phyloP scores from a whole-genome alignment of 805 yeast genomes.

The Kuraishia cidri region DNA sequence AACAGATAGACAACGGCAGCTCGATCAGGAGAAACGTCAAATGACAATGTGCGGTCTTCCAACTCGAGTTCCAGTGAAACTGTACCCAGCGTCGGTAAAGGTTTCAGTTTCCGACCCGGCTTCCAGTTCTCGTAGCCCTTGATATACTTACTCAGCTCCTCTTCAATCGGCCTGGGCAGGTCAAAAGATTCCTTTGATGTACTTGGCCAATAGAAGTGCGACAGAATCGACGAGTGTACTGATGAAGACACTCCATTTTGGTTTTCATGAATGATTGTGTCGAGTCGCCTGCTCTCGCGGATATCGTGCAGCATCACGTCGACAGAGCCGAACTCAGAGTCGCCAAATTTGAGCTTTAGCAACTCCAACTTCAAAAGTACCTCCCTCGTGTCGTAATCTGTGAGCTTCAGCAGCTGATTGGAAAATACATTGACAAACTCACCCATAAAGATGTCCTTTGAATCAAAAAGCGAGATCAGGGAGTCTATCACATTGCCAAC shows the following conservation, averaged over 20 bases:
- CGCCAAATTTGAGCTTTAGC: conserved; percentile 58
- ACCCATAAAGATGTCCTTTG: conserved; percentile 53
- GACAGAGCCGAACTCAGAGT: conserved; percentile 52
- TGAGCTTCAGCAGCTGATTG: conserved; percentile 35
- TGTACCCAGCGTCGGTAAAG: conserved; percentile 51
- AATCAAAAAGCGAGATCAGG: conserved; percentile 62
- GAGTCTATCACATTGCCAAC: conserved; percentile 65
- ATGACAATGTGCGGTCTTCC: conserved; percentile 24
- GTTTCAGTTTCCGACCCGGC: conserved; percentile 47
- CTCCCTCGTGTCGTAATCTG: conserved; percentile 28
- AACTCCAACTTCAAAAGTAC: conserved; percentile 35
- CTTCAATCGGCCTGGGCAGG: conserved; percentile 37
- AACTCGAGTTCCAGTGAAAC: conserved; percentile 54
- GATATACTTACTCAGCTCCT: conserved; percentile 33
- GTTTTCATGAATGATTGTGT: conserved; percentile 22
- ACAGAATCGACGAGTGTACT: conserved; percentile 55
- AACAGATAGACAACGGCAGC: conserved; percentile 43
- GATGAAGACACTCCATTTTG: conserved; percentile 10
- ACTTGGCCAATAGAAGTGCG: conserved; percentile 78
- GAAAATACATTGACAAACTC: conserved; percentile 61
- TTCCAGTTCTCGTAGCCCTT: conserved; percentile 31
- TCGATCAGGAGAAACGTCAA: conserved; percentile 57
- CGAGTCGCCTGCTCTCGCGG: conserved; percentile 40
- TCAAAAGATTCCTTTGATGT: conserved; percentile 31
- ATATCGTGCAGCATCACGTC: conserved; percentile 84